phyloP scores from a whole-genome alignment of 2,329 filamentous ascomycete genomes.

The Pyrenophora graminea region DNA sequence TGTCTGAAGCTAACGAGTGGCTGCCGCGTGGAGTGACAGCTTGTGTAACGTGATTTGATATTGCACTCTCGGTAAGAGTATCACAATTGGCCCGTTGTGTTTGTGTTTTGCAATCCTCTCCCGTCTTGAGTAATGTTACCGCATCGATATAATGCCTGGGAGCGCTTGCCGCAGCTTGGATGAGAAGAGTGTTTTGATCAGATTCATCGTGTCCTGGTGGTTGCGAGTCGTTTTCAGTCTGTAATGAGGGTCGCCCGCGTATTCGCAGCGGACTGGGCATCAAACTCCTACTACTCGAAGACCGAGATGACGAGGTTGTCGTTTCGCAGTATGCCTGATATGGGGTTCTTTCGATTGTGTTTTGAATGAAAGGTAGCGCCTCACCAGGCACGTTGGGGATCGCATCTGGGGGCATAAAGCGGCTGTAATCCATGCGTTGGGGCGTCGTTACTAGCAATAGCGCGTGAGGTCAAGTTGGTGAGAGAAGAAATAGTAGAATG shows the following conservation, averaged over 20 bases:
- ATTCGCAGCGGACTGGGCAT: constrained; percentile 7
- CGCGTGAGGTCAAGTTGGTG: background rate
- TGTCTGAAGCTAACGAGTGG: constrained; percentile 8
- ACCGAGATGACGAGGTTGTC: constrained; percentile 19
- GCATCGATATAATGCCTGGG: background rate
- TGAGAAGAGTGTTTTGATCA: background rate
- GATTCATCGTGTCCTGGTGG: background rate
- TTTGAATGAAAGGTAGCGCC: background rate
- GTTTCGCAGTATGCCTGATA: constrained; percentile 31
- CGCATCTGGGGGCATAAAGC: background rate
- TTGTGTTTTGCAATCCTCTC: constrained; percentile 5
- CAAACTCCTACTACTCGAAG: constrained; percentile 19
- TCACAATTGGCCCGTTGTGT: background rate
- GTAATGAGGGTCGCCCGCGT: background rate
- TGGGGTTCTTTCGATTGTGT: constrained; percentile 1
- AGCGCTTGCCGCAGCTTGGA: background rate
- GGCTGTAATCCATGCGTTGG: background rate
- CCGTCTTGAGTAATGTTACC: background rate
- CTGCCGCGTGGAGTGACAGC: constrained; percentile 19
- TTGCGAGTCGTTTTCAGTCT: background rate
- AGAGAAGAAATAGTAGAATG: background rate
- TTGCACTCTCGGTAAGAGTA: background rate
- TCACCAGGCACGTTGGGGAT: constrained; percentile 7
- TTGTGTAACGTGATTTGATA: constrained; percentile 20
- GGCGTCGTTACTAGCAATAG: background rate